A percentile compares a stretch with the other conserved stretches of the same genome.
Evolutionary conservation across 2,329 filamentous ascomycete genomes (phyloP).

Genomic region (Pseudogymnoascus sp.): DNA sequence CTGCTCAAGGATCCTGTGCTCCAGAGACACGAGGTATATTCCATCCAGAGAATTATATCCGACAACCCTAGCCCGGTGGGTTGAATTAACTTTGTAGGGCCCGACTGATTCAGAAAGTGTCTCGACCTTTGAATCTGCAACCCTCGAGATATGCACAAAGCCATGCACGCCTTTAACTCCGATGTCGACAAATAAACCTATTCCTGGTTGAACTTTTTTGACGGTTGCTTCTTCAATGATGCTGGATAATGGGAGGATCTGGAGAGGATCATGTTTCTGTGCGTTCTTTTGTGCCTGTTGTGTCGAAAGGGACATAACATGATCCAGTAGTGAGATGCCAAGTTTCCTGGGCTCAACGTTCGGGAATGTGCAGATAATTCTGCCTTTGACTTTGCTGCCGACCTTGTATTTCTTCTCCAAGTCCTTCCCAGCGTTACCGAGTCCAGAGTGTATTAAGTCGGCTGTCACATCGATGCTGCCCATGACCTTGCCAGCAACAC

Average conservation of each 20-base stretch:
- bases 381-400: conserved; percentile 74
- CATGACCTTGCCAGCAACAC: conserved; percentile 85
- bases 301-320: conserved; percentile 57
- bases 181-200: conserved; percentile 74
- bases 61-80: conserved; percentile 72
- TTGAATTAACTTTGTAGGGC: conserved; percentile 66
- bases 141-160: conserved; percentile 89
- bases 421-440: conserved; percentile 58
- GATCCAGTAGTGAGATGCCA: conserved; percentile 80
- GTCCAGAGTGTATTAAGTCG: conserved; percentile 81
- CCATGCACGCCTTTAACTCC: conserved; percentile 61
- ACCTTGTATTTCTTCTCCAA: conserved; percentile 72
- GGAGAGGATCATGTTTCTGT: conserved; percentile 41
- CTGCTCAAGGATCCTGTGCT: conserved; percentile 75
- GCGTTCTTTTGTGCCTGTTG: conserved; percentile 36
- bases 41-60: conserved; percentile 85
- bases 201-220: conserved; percentile 65
- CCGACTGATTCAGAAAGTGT: conserved; percentile 68
- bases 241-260: conserved; percentile 61
- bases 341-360: conserved; percentile 71
- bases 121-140: conserved; percentile 86
- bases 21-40: conserved; percentile 74
- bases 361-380: conserved; percentile 83
- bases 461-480: conserved; percentile 86
- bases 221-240: conserved; percentile 72